phyloP scores from a whole-genome alignment of 2,329 filamentous ascomycete species.

The Aspergillus pseudoglaucus region DNA sequence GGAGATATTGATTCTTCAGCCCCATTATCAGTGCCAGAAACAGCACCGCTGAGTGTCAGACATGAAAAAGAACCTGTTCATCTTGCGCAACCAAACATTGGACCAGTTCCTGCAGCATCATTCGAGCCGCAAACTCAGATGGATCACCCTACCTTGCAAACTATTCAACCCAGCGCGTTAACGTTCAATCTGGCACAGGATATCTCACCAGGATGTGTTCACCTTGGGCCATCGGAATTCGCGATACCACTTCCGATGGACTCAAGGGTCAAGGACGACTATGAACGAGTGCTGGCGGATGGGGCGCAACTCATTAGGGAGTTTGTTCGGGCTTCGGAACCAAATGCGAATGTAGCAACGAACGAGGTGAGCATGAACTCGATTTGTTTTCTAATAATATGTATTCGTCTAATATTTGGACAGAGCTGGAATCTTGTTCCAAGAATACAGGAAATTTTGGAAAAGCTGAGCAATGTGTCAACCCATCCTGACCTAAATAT shows the following conservation, averaged over 20 bases:
- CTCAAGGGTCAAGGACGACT: conserved; percentile 38
- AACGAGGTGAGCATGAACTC: conserved; percentile 19
- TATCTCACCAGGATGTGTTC: conserved; percentile 24
- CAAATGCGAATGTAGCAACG: conserved; percentile 7
- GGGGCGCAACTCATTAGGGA: conserved; percentile 24
- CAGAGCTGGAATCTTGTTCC: conserved; percentile 21
- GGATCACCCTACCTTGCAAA: conserved; percentile 23
- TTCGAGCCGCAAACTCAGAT: conserved; percentile 23
- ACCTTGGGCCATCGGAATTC: conserved; percentile 35
- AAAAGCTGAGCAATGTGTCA: conserved; percentile 36
- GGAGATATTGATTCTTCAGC: conserved; percentile 33
- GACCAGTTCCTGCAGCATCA: conserved; percentile 12
- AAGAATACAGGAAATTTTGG: conserved; percentile 29
- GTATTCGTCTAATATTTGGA: conserved; percentile 10
- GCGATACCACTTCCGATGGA: conserved; percentile 39
- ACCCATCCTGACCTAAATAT: conserved; percentile 42
- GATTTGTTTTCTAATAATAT: background rate
- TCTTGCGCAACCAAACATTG: conserved; percentile 16
- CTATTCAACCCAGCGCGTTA: conserved; percentile 33
- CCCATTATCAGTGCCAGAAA: conserved; percentile 22
- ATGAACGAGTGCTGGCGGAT: conserved; percentile 27
- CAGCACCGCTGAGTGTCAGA: conserved; percentile 31
- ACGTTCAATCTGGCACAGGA: conserved; percentile 22
- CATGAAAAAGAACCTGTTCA: conserved; percentile 22
- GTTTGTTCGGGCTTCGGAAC: conserved; percentile 19